Evolutionary conservation across 768 basidiomycete genomes (phyloP).

Genomic region (Lentinula edodes): DNA sequence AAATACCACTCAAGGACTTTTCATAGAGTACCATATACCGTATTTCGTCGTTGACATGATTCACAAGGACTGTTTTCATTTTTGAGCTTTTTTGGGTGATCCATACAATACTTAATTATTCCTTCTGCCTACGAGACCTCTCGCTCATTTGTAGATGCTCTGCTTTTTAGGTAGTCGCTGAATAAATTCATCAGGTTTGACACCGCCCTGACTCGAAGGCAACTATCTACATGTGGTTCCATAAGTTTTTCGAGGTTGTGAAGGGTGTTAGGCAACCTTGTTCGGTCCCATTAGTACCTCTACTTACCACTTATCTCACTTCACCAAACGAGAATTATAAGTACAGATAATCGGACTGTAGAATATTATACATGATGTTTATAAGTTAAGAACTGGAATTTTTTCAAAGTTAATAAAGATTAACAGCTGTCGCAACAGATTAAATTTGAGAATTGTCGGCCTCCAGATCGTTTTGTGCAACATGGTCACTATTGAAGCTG

Average conservation of each 20-base stretch:
- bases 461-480: not conserved
- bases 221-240: too few relatives aligned
- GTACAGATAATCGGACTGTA: too few relatives aligned
- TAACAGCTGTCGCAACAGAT: too few relatives aligned
- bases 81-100: constrained; percentile 2
- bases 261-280: too few relatives aligned
- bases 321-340: too few relatives aligned
- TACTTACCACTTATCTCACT: too few relatives aligned
- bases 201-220: not conserved
- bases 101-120: not conserved
- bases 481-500: not conserved
- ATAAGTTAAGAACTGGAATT: too few relatives aligned
- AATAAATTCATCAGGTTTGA: constrained; percentile 1
- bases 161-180: constrained; percentile 7
- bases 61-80: constrained; percentile 1
- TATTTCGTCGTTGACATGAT: constrained; percentile 8
- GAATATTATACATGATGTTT: too few relatives aligned
- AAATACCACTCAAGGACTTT: constrained; percentile 21
- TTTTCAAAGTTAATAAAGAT: too few relatives aligned
- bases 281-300: too few relatives aligned
- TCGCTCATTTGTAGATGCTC: not conserved
- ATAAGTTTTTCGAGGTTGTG: too few relatives aligned
- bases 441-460: not conserved
- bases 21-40: constrained; percentile 28
- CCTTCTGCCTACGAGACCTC: not conserved